These are phyloP conservation scores for Suhomyces canberraensis DNA, from an alignment of 805 yeast genomes.

Conservation along the genomic window DNA sequence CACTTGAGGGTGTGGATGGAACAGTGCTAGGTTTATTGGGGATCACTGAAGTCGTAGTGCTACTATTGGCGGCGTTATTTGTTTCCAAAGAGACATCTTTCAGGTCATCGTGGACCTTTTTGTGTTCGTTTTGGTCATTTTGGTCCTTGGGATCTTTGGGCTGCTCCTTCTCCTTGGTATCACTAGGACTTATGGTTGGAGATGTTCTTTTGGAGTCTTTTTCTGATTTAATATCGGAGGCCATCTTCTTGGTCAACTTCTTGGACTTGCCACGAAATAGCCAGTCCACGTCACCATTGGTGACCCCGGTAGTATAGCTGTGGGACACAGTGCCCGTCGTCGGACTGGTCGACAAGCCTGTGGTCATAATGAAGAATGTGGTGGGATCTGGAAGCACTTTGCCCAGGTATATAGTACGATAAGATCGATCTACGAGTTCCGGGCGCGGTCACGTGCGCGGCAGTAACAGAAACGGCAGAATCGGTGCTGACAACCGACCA, in stretches of 20 bases:
- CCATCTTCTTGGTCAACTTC: conserved; percentile 46
- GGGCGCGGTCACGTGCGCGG: too few species aligned
- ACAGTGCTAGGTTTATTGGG: background rate
- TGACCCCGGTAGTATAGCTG: conserved; percentile 46
- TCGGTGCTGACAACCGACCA: too few species aligned
- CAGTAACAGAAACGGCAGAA: too few species aligned
- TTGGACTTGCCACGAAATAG: conserved; percentile 73
- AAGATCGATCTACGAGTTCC: too few species aligned
- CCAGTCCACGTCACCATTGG: conserved; percentile 83
- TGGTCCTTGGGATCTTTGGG: background rate
- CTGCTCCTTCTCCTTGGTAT: background rate
- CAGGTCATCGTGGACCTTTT: too few species aligned
- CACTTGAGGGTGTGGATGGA: background rate
- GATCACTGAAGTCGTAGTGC: background rate
- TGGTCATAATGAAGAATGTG: background rate
- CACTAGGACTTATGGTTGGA: background rate
- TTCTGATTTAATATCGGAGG: conserved; percentile 1
- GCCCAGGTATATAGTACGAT: too few species aligned
- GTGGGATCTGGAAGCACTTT: background rate
- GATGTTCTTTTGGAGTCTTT: background rate
- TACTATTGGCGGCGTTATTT: background rate
- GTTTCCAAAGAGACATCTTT: background rate
- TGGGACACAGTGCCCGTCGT: background rate
- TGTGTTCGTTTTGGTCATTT: too few species aligned
- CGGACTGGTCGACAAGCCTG: background rate